Base-by-base conservation (phyloP, 1,284 basidiomycete genomes). In the Cryptococcus neoformans region DNA sequence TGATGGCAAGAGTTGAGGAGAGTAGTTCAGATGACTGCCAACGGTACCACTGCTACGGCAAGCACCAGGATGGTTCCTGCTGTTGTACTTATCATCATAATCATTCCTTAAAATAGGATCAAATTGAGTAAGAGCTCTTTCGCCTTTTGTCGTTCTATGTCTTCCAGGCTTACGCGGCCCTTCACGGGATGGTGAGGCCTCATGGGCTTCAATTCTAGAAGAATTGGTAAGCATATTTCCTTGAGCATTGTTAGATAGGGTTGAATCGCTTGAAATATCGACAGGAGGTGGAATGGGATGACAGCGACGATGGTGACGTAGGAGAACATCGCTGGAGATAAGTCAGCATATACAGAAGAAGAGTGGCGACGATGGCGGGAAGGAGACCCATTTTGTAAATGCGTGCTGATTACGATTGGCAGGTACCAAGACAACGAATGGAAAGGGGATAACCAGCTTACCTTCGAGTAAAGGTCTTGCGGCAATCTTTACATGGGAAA, bases 391-490 rank as follows among this genome's bases (percentile, higher is more conserved):
- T 21, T 21, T 21, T 21, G 21, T 21, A 21, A 21, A 21, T 21
- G 21, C 21, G 21, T 21, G 21, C 21, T 21, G 21, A 21, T 21
- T 21, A 21, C 21, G 28, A 38, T n/a, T 37, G 50, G 49, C 51
- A 14, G 56, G 56, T n/a, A 44, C 6, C 44, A 38, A 45, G 10
- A n/a, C 46, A 48, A n/a, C 46, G 16, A 48, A 14, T 35, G 17
- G 40, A 1, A 39, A 17, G 3, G 21, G 21, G 21, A 21, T 21
- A 21, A 21, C 21, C 21, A 21, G 62, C 68, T 55, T 36, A 76
- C 77, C 77, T 78, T 63, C 77, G 52, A 16, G 76, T 76, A 54
- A 79, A 79, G 8, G 76, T 70, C 57, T 79, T 79, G 11, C 68
- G 59, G 57, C 77, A 79, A 53, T 77, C 73, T 56, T 71, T 73